These are phyloP conservation scores for Zymoseptoria pseudotritici DNA, from an alignment of 2,329 filamentous ascomycete species.

Conservation along the genomic window DNA sequence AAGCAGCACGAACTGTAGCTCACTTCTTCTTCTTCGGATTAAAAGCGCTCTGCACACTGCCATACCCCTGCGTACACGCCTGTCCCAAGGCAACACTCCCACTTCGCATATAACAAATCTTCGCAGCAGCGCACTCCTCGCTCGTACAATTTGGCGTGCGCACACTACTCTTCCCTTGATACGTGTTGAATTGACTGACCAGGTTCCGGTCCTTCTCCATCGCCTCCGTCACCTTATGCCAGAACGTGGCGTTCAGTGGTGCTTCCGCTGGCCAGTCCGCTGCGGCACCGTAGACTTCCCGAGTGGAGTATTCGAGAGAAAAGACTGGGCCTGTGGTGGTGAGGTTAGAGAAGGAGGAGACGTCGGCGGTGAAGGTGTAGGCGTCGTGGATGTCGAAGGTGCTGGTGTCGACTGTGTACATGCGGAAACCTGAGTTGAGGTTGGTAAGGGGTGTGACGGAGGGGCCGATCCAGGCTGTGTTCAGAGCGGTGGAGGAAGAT, in stretches of 20 bases:
- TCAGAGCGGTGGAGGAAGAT: constrained; percentile 36
- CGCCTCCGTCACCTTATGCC: constrained; percentile 51
- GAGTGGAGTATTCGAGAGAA: constrained; percentile 46
- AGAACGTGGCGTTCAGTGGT: constrained; percentile 53
- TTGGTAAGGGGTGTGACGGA: constrained; percentile 48
- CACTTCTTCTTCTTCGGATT: constrained; percentile 1
- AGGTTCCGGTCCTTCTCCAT: constrained; percentile 47
- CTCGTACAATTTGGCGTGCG: constrained; percentile 47
- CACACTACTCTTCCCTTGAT: constrained; percentile 47
- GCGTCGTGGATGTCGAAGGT: constrained; percentile 48
- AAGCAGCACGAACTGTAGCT: too few species aligned
- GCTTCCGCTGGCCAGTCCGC: constrained; percentile 41
- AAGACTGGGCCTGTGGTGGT: constrained; percentile 40
- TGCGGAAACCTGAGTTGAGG: constrained; percentile 46
- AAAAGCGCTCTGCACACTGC: constrained; percentile 37
- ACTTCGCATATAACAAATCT: constrained; percentile 53
- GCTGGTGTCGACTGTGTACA: constrained; percentile 50
- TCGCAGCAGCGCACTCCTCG: constrained; percentile 45
- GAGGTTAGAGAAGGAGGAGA: constrained; percentile 38
- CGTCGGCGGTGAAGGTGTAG: constrained; percentile 48
- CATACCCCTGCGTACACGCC: constrained; percentile 46
- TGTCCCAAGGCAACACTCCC: constrained; percentile 47
- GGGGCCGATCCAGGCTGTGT: constrained; percentile 46
- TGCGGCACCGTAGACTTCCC: constrained; percentile 41
- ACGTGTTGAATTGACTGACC: constrained; percentile 45